Evolutionary conservation across 345 rosid genomes (phyloP).

Genomic region (Jatropha curcas): DNA sequence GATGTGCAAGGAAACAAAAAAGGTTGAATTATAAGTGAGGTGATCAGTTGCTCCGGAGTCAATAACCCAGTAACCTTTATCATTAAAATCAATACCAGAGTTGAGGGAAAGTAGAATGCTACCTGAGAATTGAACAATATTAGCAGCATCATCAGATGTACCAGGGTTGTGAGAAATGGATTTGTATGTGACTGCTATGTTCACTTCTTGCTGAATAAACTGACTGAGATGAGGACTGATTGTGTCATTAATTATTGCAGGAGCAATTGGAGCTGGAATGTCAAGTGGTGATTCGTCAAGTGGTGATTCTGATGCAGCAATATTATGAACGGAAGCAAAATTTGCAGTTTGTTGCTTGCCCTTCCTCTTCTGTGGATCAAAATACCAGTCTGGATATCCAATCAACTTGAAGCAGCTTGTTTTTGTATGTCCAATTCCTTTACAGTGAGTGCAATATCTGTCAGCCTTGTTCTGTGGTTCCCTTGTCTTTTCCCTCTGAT

Average conservation of each 20-base stretch:
- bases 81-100: not conserved
- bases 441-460: not conserved
- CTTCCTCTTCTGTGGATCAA: not conserved
- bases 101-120: not conserved
- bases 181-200: not conserved
- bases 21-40: too few species aligned
- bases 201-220: not conserved
- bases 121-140: not conserved
- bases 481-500: not conserved
- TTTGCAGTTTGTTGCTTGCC: not conserved
- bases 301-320: too few species aligned
- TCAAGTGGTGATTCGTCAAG: too few species aligned
- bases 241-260: not conserved
- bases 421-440: not conserved
- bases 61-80: too few species aligned
- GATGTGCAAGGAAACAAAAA: too few species aligned
- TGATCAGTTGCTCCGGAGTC: too few species aligned
- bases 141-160: not conserved
- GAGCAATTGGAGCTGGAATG: not conserved
- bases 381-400: not conserved
- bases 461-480: not conserved
- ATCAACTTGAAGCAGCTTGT: not conserved
- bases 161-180: not conserved
- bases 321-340: not conserved
- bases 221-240: not conserved